A percentile compares a stretch with the other conserved stretches of the same genome.
Evolutionary conservation across 2,329 filamentous ascomycete genomes (phyloP).

Genomic region (Alternaria sp.): DNA sequence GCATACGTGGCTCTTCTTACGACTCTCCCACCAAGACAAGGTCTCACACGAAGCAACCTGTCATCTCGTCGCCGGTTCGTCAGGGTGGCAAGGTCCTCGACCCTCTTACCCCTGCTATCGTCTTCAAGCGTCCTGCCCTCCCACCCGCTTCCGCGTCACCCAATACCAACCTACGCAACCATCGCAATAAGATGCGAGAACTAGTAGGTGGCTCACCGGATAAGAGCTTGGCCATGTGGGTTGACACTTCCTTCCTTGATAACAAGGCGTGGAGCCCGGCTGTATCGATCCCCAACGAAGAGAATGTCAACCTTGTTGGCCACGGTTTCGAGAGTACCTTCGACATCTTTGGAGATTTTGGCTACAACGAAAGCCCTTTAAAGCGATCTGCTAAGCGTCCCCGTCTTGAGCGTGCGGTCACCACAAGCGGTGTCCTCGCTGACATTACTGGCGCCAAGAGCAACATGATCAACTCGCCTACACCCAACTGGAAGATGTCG

Average conservation of each 20-base stretch:
- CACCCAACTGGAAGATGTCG: conserved; percentile 46
- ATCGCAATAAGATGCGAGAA: conserved; percentile 81
- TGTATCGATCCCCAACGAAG: conserved; percentile 69
- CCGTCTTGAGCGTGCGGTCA: conserved; percentile 69
- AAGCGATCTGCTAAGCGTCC: conserved; percentile 67
- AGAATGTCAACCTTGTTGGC: conserved; percentile 61
- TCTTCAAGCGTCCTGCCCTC: conserved; percentile 73
- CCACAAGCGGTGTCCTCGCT: conserved; percentile 67
- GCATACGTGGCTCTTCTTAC: conserved; percentile 89
- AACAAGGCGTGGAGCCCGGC: conserved; percentile 67
- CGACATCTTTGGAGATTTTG: conserved; percentile 66
- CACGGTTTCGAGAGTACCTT: conserved; percentile 61
- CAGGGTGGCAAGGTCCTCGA: conserved; percentile 41
- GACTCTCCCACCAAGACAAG: conserved; percentile 84
- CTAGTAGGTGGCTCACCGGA: conserved; percentile 80
- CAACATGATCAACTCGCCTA: conserved; percentile 51
- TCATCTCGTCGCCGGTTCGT: conserved; percentile 54
- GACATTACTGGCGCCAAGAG: conserved; percentile 66
- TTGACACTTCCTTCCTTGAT: conserved; percentile 59
- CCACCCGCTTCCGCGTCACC: conserved; percentile 84
- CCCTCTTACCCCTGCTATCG: conserved; percentile 83
- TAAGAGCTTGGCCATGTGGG: conserved; percentile 62
- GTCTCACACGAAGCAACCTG: conserved; percentile 60
- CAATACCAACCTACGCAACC: conserved; percentile 88
- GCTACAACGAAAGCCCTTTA: conserved; percentile 68